Conservation (phyloP, 2,329 filamentous ascomycete genomes). For the Monilinia fructicola region DNA sequence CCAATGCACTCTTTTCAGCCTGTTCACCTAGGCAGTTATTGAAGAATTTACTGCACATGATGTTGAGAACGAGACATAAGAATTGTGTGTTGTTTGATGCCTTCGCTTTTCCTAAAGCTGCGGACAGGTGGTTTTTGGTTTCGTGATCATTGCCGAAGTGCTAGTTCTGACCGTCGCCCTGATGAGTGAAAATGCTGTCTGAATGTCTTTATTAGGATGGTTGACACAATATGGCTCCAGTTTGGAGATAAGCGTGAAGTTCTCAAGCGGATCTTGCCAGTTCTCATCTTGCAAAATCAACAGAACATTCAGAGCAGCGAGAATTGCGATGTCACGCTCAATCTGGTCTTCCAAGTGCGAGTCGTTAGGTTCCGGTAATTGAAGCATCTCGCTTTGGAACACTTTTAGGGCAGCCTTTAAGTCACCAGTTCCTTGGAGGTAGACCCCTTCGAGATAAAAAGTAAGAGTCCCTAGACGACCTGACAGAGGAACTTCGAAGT, state of each 20-base stretch:
- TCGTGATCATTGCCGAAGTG: constrained; percentile 68
- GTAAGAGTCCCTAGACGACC: constrained; percentile 34
- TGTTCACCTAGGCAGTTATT: constrained; percentile 67
- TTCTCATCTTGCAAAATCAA: constrained; percentile 68
- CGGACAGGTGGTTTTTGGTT: constrained; percentile 75
- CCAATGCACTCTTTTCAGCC: constrained; percentile 72
- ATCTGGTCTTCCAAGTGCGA: constrained; percentile 49
- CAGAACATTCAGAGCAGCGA: constrained; percentile 66
- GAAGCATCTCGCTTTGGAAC: constrained; percentile 63
- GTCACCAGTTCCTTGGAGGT: constrained; percentile 74
- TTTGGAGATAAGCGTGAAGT: constrained; percentile 60
- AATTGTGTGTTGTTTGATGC: constrained; percentile 73
- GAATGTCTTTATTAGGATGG: constrained; percentile 73
- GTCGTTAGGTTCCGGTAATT: constrained; percentile 46
- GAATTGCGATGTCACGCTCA: constrained; percentile 63
- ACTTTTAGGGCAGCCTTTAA: constrained; percentile 65
- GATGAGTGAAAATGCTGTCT: constrained; percentile 74
- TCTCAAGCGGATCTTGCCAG: constrained; percentile 57
- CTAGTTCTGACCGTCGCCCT: constrained; percentile 64
- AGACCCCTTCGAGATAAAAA: constrained; percentile 70
- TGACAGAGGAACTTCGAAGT: constrained; percentile 31
- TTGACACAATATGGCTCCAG: constrained; percentile 66
- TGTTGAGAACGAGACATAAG: constrained; percentile 76
- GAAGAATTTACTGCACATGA: constrained; percentile 75
- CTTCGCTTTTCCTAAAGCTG: constrained; percentile 68